phyloP scores from a whole-genome alignment of 2,329 filamentous ascomycete species.

The Fragosphaeria purpurea region DNA sequence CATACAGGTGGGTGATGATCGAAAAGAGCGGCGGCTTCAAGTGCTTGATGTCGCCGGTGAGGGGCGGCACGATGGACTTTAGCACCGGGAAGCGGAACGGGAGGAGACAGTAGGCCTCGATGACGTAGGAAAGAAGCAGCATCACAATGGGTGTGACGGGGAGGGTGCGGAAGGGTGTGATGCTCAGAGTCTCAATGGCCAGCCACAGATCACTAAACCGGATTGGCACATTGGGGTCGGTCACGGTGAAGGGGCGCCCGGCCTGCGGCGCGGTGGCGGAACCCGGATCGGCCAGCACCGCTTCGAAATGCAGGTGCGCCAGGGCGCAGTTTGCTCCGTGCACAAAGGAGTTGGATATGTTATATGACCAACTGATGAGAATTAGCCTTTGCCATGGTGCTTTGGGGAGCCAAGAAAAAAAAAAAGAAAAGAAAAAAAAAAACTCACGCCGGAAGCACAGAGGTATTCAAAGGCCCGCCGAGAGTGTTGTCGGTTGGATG shows the following conservation, averaged over 20 bases:
- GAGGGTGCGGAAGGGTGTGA: conserved; percentile 25
- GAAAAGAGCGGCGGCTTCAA: conserved; percentile 31
- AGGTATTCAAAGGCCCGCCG: conserved; percentile 29
- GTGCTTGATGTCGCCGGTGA: conserved; percentile 24
- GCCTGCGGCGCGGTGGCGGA: conserved; percentile 19
- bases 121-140: conserved; percentile 25
- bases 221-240: conserved; percentile 33
- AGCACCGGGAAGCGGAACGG: conserved; percentile 19
- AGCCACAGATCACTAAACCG: conserved; percentile 27
- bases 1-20: conserved; percentile 30
- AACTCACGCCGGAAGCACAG: conserved; percentile 32
- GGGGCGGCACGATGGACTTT: conserved; percentile 19
- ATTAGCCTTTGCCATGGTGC: too few species aligned
- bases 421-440: background rate
- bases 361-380: conserved; percentile 24
- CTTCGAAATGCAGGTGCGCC: conserved; percentile 31
- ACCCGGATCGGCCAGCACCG: conserved; percentile 21
- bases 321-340: conserved; percentile 32
- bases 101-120: conserved; percentile 27
- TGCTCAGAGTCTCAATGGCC: conserved; percentile 23
- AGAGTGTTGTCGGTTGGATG: conserved; percentile 37
- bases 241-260: conserved; percentile 30
- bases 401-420: too few species aligned
- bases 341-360: conserved; percentile 30
- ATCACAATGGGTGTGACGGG: conserved; percentile 23